A percentile compares a stretch with the other conserved stretches of the same genome.
Evolutionary conservation across 2,329 filamentous ascomycete genomes (phyloP).

Genomic region (Chalara sp.): DNA sequence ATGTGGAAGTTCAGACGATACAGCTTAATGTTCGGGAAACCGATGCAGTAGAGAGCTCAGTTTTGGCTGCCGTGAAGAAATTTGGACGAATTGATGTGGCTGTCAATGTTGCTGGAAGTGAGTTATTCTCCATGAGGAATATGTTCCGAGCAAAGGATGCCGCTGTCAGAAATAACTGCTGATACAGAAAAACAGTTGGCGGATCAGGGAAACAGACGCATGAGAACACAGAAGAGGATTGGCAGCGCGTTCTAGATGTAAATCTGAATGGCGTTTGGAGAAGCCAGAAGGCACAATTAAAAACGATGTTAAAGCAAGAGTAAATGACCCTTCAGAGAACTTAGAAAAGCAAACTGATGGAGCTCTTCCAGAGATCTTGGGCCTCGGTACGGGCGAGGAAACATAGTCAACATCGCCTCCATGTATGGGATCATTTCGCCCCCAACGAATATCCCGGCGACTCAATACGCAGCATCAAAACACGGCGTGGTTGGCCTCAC

Average conservation of each 20-base stretch:
- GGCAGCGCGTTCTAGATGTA: constrained; percentile 42
- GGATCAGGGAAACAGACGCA: constrained; percentile 37
- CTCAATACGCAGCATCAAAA: neutral
- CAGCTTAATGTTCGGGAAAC: constrained; percentile 40
- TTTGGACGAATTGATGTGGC: constrained; percentile 50
- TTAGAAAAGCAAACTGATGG: neutral
- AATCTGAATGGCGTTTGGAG: constrained; percentile 52
- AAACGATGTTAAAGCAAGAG: constrained; percentile 45
- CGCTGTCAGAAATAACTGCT: neutral
- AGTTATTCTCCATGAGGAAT: neutral
- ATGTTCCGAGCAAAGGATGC: neutral
- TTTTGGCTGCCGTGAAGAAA: constrained; percentile 33
- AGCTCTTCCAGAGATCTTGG: constrained; percentile 27
- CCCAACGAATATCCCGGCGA: constrained; percentile 29
- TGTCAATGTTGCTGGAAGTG: constrained; percentile 46
- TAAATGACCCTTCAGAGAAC: constrained; percentile 12
- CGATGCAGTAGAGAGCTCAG: constrained; percentile 34
- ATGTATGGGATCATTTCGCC: constrained; percentile 43
- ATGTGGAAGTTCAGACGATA: constrained; percentile 34
- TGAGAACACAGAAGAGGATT: constrained; percentile 39
- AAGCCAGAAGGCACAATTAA: constrained; percentile 46
- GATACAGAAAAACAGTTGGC: constrained; percentile 10
- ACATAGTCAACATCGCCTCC: constrained; percentile 48
- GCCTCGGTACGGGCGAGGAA: constrained; percentile 35
- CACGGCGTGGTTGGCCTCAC: constrained; percentile 6